These are phyloP conservation scores for Tricholoma sp. DNA, from an alignment of 768 basidiomycete species.

Conservation along the genomic window DNA sequence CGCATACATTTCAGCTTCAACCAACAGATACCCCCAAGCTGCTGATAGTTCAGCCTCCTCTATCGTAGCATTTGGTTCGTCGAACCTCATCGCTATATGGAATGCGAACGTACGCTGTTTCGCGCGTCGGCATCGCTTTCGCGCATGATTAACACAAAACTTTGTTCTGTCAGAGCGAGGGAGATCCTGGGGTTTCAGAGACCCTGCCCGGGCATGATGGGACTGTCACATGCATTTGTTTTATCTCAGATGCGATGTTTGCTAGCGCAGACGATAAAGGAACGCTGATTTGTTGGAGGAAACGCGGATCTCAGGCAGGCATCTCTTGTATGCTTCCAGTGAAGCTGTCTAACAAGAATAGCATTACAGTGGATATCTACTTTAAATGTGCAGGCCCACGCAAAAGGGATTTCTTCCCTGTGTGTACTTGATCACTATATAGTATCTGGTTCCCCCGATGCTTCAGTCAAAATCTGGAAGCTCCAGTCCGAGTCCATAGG, in stretches of 20 bases:
- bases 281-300: constrained; percentile 56
- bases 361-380: constrained; percentile 52
- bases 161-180: constrained; percentile 32
- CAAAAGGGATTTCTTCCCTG: constrained; percentile 65
- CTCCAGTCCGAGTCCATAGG: constrained; percentile 21
- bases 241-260: constrained; percentile 47
- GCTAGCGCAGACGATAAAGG: constrained; percentile 79
- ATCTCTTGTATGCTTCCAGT: constrained; percentile 17
- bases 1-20: constrained; percentile 41
- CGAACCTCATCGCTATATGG: constrained; percentile 43
- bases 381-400: constrained; percentile 52
- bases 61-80: constrained; percentile 42
- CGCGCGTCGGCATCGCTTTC: not conserved
- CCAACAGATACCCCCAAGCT: constrained; percentile 44
- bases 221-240: constrained; percentile 73
- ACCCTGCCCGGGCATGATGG: constrained; percentile 77
- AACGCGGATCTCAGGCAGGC: constrained; percentile 35
- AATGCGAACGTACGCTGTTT: constrained; percentile 29
- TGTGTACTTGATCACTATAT: constrained; percentile 44
- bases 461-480: constrained; percentile 71
- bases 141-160: not conserved
- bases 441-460: constrained; percentile 82
- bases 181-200: constrained; percentile 50
- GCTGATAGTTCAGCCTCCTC: constrained; percentile 42
- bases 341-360: constrained; percentile 10